Conservation (phyloP, 2,329 filamentous ascomycete species). For the Xylariales sp. region DNA sequence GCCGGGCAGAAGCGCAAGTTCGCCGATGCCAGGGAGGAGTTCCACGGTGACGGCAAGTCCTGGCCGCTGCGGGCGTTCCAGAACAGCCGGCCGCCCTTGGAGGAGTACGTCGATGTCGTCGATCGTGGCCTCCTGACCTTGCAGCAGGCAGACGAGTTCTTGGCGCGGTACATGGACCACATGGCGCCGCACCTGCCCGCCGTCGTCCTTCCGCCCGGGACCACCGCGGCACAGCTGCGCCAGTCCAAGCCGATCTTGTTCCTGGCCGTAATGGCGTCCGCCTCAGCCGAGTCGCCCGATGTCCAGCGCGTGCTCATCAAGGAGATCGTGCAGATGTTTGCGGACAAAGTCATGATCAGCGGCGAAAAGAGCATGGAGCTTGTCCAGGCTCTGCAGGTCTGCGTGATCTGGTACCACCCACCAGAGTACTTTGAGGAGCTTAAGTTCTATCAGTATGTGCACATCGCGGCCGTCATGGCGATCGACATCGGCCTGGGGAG, state of each 20-base stretch:
- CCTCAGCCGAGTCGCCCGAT: conserved; percentile 51
- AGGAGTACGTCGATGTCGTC: conserved; percentile 41
- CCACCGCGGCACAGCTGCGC: conserved; percentile 52
- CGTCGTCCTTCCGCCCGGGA: conserved; percentile 53
- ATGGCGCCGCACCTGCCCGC: conserved; percentile 60
- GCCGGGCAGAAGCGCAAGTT: conserved; percentile 37
- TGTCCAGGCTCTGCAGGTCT: conserved; percentile 71
- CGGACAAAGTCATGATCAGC: conserved; percentile 67
- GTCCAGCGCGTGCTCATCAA: conserved; percentile 60
- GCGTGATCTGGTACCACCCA: conserved; percentile 80
- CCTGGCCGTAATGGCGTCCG: conserved; percentile 64
- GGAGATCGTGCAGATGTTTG: conserved; percentile 68
- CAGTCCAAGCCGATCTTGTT: conserved; percentile 62
- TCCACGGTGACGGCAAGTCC: conserved; percentile 11
- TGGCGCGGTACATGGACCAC: conserved; percentile 52
- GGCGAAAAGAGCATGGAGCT: conserved; percentile 81
- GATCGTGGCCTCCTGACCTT: conserved; percentile 56
- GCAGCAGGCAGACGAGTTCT: conserved; percentile 50
- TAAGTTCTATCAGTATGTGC: conserved; percentile 84
- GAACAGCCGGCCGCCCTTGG: neutral
- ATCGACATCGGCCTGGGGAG: conserved; percentile 72
- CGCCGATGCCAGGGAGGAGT: conserved; percentile 17
- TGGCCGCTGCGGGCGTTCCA: neutral
- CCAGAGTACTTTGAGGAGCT: conserved; percentile 80
- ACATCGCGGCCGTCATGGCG: conserved; percentile 76